phyloP scores from a whole-genome alignment of 331 rosid species.

The Ulmus americana region DNA sequence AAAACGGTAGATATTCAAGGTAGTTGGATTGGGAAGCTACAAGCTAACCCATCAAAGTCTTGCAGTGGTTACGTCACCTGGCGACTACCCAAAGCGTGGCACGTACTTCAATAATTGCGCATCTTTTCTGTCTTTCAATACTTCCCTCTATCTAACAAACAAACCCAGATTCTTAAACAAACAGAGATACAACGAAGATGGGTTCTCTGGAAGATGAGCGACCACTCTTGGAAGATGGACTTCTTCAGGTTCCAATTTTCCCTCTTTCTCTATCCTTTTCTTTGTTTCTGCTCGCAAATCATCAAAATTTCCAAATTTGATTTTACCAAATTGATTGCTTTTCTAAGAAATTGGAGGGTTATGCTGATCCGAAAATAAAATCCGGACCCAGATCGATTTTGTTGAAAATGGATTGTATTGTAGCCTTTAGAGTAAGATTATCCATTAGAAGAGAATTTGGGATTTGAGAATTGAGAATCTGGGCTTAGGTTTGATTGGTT shows the following conservation, averaged over 20 bases:
- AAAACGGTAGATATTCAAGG: no score
- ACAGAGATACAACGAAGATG: conserved; percentile 33
- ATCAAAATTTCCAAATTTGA: not conserved
- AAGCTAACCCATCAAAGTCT: no score
- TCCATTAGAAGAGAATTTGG: not conserved
- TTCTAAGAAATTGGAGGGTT: not conserved
- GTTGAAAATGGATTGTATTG: not conserved
- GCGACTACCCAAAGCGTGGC: no score
- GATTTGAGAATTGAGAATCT: not conserved
- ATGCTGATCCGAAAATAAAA: not conserved
- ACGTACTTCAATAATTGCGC: no score
- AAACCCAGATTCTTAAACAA: not conserved
- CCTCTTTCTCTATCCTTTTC: not conserved
- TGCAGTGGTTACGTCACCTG: no score
- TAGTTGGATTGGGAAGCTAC: no score
- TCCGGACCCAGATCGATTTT: not conserved
- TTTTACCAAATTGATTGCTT: not conserved
- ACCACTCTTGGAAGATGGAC: conserved; percentile 51
- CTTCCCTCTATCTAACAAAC: no score
- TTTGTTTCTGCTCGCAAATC: not conserved
- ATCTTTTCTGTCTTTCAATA: no score
- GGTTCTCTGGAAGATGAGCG: conserved; percentile 53
- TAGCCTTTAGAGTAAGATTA: not conserved
- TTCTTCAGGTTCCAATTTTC: conserved; percentile 45
- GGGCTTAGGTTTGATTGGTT: conserved; percentile 4